Percentiles rank a stretch among this genome's conserved stretches.
These are phyloP conservation scores for Boletus pseudo-olivaceus DNA, from an alignment of 768 basidiomycete species.

Conservation along the genomic window DNA sequence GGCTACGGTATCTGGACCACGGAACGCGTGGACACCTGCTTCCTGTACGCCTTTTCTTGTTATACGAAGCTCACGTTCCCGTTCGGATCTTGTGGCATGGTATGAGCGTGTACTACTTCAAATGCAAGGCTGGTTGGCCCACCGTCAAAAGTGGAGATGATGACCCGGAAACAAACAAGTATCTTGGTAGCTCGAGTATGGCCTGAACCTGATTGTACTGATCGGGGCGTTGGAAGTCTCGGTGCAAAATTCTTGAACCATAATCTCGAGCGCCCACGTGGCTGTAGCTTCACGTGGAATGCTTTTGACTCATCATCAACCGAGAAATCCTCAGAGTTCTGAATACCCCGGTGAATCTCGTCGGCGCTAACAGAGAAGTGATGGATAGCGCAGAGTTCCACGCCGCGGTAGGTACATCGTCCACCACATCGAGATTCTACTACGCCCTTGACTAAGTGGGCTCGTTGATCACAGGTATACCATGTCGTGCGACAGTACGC, in stretches of 20 bases:
- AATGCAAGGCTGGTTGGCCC: neutral
- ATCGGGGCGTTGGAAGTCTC: neutral
- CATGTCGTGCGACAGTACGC: constrained; percentile 53
- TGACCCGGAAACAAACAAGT: neutral
- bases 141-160: neutral
- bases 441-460: neutral
- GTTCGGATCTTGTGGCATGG: too few relatives aligned
- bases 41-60: neutral
- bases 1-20: neutral
- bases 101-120: neutral
- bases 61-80: neutral
- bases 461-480: constrained; percentile 53
- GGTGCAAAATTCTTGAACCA: neutral
- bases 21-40: neutral
- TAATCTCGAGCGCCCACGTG: neutral
- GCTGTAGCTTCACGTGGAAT: neutral
- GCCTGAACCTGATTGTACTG: too few relatives aligned
- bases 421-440: neutral
- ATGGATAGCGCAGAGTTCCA: constrained; percentile 67
- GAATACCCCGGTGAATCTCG: neutral
- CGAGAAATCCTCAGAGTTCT: too few relatives aligned
- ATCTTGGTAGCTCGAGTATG: neutral
- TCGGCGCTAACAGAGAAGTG: neutral
- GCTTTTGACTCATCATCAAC: neutral
- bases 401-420: constrained; percentile 42